Evolutionary conservation across 1,284 basidiomycete species (phyloP), one percentile per base, ranked within the genome.

Genomic region (Xerocomus cyaneibrunnescens): DNA sequence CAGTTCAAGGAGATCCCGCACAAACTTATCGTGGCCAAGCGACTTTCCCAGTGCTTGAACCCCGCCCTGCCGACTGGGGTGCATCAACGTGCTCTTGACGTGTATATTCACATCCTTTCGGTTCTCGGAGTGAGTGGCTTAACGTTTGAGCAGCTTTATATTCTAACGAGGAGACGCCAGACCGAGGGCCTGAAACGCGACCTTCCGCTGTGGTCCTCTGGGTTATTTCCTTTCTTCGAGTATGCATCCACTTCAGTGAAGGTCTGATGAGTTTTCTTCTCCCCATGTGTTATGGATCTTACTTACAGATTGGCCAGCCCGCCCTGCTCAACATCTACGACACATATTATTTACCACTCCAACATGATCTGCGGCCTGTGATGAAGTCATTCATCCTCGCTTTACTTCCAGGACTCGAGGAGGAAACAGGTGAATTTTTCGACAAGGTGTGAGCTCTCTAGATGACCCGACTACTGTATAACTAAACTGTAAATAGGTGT

Each of bases 161-260:
- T 55, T 32, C 45, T 60, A n/a, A 58, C 41, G 23, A 40, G 23
- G 17, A 23, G 46, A 42, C 40, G 41, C 19, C 62, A 96, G 93
- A 80, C 83, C 1, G 94, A 98, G 61, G 94, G 95, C 8, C 73
- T 99, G 37, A 84, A 84, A 55, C 81, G 87, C 40, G 97, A 99
- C 73, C 76, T 99, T 5, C 80, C 90, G 1, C 78, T 98, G 16
- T 99, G 97, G 97, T 94, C 94, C 1, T 90, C 93, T 5, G 97
- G 97, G 4, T 72, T 99, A 9, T 96, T 99, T 64, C 97, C 97
- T 0, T 99, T 99, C 81, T 98, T 98, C 67, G 94, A 98, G 70
- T 98, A 94, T 71, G 94, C 97, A 6, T 89, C 95, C 14, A 99
- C 94, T 7, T 94, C 93, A 19, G 94, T 96, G 52, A 91, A 91